These are phyloP conservation scores for Chamaecrista fasciculata DNA, from an alignment of 306 rosid genomes.

Conservation along the genomic window DNA sequence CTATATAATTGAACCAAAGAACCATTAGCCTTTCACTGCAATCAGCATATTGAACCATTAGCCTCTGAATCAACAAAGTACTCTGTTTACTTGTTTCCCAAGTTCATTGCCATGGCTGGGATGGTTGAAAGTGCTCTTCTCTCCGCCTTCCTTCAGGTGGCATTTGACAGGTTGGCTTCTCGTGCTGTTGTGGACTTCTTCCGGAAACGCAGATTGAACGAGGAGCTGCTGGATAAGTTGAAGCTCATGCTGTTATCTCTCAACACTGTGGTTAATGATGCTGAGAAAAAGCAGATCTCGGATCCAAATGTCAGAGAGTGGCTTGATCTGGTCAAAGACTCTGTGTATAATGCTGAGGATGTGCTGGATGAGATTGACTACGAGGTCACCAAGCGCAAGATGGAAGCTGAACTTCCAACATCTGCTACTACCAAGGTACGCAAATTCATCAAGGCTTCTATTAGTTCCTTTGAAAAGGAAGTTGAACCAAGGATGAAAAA, in stretches of 20 bases:
- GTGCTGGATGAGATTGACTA: slow-evolving; percentile 27
- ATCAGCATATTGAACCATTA: too few species aligned
- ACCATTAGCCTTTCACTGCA: too few species aligned
- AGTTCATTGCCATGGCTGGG: not conserved
- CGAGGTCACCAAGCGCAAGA: not conserved
- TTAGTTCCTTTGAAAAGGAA: slow-evolving; percentile 38
- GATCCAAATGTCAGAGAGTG: slow-evolving; percentile 28
- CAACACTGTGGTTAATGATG: slow-evolving; percentile 21
- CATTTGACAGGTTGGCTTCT: slow-evolving; percentile 26
- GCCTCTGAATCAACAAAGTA: too few species aligned
- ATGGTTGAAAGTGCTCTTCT: slow-evolving; percentile 25
- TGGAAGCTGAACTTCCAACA: not conserved
- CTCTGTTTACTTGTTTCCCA: too few species aligned
- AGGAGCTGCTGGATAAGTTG: slow-evolving; percentile 20
- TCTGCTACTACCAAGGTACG: slow-evolving; percentile 32
- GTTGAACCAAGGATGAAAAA: slow-evolving; percentile 26
- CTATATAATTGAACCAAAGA: too few species aligned
- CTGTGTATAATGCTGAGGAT: slow-evolving; percentile 33
- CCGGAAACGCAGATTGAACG: not conserved
- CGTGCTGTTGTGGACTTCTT: not conserved
- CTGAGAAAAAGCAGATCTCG: slow-evolving; percentile 17
- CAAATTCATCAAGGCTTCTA: slow-evolving; percentile 32
- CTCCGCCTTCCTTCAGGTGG: slow-evolving; percentile 22
- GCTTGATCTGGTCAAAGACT: slow-evolving; percentile 29
- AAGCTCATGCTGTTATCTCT: too few species aligned